Evolutionary conservation across 2,329 filamentous ascomycete species (phyloP).

Genomic region (Chaetomiaceae sp.): DNA sequence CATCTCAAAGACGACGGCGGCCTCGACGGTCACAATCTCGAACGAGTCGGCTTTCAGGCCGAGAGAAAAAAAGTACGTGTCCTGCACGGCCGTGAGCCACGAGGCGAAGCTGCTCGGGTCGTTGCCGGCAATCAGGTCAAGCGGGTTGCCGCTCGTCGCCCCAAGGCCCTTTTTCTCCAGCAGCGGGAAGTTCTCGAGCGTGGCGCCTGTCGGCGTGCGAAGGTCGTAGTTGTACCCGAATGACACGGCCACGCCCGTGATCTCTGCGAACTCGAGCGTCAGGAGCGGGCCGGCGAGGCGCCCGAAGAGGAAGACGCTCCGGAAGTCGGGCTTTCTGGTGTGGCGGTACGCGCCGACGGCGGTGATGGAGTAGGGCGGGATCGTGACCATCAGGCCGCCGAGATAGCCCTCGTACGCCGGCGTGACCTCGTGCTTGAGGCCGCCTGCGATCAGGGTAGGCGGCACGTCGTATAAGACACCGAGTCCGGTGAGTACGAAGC

Average conservation of each 20-base stretch:
- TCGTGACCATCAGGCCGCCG: conserved; percentile 34
- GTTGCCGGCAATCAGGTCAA: too few species aligned
- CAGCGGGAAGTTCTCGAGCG: conserved; percentile 33
- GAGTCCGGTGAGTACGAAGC: too few species aligned
- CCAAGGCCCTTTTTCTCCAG: too few species aligned
- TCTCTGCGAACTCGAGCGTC: conserved; percentile 34
- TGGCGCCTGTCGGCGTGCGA: conserved; percentile 27
- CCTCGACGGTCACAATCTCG: conserved; percentile 33
- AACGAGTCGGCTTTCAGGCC: conserved; percentile 38
- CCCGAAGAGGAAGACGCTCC: background rate
- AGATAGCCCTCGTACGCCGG: conserved; percentile 30
- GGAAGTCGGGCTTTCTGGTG: background rate
- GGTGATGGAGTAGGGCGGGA: conserved; percentile 33
- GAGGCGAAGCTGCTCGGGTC: background rate
- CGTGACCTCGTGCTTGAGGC: too few species aligned
- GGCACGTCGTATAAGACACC: conserved; percentile 34
- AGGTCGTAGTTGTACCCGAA: conserved; percentile 38
- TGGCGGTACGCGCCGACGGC: conserved; percentile 38
- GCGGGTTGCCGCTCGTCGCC: too few species aligned
- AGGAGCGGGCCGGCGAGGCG: conserved; percentile 34
- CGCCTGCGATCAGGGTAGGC: conserved; percentile 23
- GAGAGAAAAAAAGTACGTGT: conserved; percentile 34
- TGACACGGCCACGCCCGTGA: conserved; percentile 34
- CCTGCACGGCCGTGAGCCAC: conserved; percentile 32
- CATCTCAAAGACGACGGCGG: conserved; percentile 32